A percentile compares a stretch with the other conserved stretches of the same genome.
phyloP scores from a whole-genome alignment of 2,329 filamentous ascomycete genomes.

The Arthrinium phaeospermum region DNA sequence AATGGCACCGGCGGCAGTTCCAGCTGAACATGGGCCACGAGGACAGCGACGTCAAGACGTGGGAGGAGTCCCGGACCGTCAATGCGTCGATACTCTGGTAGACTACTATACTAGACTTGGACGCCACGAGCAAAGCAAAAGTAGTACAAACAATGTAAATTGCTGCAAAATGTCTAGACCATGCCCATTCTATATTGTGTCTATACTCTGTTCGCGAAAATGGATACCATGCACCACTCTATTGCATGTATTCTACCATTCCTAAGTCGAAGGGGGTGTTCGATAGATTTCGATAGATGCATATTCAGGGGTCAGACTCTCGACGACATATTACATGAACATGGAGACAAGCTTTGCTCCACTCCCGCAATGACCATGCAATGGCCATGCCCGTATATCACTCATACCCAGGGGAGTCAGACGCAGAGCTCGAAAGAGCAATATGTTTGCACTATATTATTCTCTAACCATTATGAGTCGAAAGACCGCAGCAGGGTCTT shows the following conservation, averaged over 20 bases:
- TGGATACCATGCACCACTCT: neutral
- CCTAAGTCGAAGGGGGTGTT: neutral
- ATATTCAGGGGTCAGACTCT: neutral
- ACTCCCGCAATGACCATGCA: neutral
- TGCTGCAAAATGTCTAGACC: neutral
- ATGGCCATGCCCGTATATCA: no score
- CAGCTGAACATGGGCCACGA: constrained; percentile 29
- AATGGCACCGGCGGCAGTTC: constrained; percentile 49
- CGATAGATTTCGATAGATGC: neutral
- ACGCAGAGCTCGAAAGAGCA: neutral
- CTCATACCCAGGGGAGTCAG: neutral
- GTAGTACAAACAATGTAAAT: constrained; percentile 1
- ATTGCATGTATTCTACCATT: neutral
- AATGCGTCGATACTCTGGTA: constrained; percentile 39
- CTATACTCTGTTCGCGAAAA: neutral
- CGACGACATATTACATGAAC: neutral
- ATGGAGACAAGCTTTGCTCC: neutral
- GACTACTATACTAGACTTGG: neutral
- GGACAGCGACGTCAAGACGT: constrained; percentile 27
- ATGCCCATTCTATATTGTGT: neutral
- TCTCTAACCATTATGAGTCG: neutral
- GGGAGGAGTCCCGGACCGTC: constrained; percentile 36
- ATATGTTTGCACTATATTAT: no score
- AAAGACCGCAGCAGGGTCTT: no score
- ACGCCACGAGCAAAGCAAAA: neutral